Conservation (phyloP, 257 asterid species). For the Ophiorrhiza pumila region DNA sequence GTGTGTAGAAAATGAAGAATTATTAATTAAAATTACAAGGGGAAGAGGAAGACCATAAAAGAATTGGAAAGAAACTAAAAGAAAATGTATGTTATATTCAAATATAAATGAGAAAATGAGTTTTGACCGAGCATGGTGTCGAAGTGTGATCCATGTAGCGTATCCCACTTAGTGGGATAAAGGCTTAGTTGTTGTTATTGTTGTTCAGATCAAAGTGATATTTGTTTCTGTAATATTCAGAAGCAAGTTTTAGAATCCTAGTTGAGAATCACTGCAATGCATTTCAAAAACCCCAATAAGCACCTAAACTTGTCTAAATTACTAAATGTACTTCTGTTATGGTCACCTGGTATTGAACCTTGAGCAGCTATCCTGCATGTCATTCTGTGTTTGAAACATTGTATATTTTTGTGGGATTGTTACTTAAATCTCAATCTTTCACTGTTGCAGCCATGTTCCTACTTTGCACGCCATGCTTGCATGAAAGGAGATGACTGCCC, state of each 20-base stretch:
- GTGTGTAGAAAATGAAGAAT: too few species aligned
- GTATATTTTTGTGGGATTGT: not conserved
- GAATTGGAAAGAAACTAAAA: too few species aligned
- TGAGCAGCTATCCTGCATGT: not conserved
- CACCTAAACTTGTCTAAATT: not conserved
- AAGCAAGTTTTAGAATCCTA: not conserved
- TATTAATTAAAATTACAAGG: too few species aligned
- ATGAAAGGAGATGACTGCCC: slow-evolving; percentile 97
- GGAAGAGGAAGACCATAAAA: too few species aligned
- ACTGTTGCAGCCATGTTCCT: slow-evolving; percentile 74
- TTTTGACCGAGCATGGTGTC: too few species aligned
- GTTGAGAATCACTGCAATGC: not conserved
- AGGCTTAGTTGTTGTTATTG: too few species aligned
- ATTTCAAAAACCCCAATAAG: not conserved
- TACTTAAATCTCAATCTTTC: slow-evolving; percentile 8
- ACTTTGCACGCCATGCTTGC: slow-evolving; percentile 88
- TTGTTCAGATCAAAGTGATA: not conserved
- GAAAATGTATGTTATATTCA: too few species aligned
- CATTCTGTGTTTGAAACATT: slow-evolving; percentile 6
- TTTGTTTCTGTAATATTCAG: not conserved
- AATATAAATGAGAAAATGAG: too few species aligned
- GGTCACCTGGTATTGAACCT: too few species aligned
- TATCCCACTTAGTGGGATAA: too few species aligned
- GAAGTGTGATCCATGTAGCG: too few species aligned
- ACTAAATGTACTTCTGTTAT: not conserved